Evolutionary conservation across 306 rosid species (phyloP).

Genomic region (Corylus heterophylla): DNA sequence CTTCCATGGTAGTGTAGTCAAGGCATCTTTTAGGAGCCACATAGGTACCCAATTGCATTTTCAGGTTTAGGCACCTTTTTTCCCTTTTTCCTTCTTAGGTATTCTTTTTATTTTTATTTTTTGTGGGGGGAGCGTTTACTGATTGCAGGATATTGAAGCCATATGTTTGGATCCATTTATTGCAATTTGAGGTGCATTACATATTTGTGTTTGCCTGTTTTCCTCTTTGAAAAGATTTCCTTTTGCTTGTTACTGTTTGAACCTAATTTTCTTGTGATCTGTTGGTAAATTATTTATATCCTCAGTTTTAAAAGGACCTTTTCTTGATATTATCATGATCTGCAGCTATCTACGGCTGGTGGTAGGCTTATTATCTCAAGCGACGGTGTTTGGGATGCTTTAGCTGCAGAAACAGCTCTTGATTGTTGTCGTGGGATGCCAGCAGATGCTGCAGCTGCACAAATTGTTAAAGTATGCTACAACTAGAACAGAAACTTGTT

Average conservation of each 20-base stretch:
- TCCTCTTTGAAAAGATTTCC: neutral
- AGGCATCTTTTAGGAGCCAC: no score
- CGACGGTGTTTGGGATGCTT: constrained; percentile 98
- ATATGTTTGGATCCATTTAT: constrained; percentile 21
- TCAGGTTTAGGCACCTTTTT: no score
- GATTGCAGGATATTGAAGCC: constrained; percentile 10
- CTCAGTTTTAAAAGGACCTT: neutral
- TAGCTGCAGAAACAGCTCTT: constrained; percentile 75
- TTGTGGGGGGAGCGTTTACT: constrained; percentile 1
- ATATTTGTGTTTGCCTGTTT: neutral
- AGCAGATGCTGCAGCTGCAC: constrained; percentile 81
- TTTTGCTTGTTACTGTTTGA: neutral
- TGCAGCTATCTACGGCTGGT: constrained; percentile 86
- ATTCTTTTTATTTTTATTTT: neutral
- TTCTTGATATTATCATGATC: constrained; percentile 10
- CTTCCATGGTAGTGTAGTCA: no score
- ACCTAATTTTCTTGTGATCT: neutral
- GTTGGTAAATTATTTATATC: neutral
- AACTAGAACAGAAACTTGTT: constrained; percentile 6
- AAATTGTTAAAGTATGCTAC: constrained; percentile 76
- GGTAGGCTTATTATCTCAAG: constrained; percentile 96
- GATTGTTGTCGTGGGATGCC: constrained; percentile 91
- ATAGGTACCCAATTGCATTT: no score
- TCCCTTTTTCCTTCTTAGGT: neutral
- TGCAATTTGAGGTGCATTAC: constrained; percentile 16